A percentile compares a stretch with the other conserved stretches of the same genome.
phyloP scores from a whole-genome alignment of 2,329 filamentous ascomycete genomes.

The Sarocladiaceae sp. region DNA sequence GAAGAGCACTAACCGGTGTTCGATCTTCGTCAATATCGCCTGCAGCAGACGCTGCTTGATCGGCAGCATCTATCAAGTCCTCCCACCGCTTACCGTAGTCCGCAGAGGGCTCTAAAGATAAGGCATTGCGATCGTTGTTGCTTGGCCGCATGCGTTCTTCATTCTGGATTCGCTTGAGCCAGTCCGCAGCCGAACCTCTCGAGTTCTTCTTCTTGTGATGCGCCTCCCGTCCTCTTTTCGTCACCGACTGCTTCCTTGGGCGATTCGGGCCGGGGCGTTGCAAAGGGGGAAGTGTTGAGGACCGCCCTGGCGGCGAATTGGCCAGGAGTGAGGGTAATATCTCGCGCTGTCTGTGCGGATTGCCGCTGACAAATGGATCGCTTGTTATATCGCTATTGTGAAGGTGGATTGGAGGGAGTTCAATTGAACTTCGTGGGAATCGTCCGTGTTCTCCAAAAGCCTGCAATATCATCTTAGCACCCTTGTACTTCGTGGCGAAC shows the following conservation, averaged over 20 bases:
- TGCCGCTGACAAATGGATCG: slow-evolving; percentile 65
- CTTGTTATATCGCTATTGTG: slow-evolving; percentile 61
- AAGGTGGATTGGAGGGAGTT: slow-evolving; percentile 66
- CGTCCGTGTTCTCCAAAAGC: slow-evolving; percentile 1
- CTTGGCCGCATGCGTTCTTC: slow-evolving; percentile 60
- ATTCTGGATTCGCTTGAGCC: slow-evolving; percentile 55
- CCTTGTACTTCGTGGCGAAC: background rate
- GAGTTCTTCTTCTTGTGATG: slow-evolving; percentile 82
- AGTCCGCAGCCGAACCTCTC: slow-evolving; percentile 62
- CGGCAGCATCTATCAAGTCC: slow-evolving; percentile 87
- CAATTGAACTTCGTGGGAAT: slow-evolving; percentile 62
- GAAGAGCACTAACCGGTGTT: slow-evolving; percentile 80
- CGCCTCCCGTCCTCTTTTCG: slow-evolving; percentile 68
- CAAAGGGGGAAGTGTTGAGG: slow-evolving; percentile 80
- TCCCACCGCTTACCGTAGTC: slow-evolving; percentile 92
- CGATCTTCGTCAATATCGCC: slow-evolving; percentile 89
- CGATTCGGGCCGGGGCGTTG: slow-evolving; percentile 69
- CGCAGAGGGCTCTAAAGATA: slow-evolving; percentile 78
- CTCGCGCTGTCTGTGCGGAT: slow-evolving; percentile 61
- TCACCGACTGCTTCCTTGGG: slow-evolving; percentile 81
- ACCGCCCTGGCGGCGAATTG: slow-evolving; percentile 79
- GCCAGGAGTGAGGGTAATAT: slow-evolving; percentile 76
- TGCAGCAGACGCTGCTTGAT: slow-evolving; percentile 71
- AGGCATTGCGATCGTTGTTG: slow-evolving; percentile 74
- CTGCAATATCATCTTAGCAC: background rate